Conservation (phyloP, 352 stramenopile species). For the Phytophthora constricta region DNA sequence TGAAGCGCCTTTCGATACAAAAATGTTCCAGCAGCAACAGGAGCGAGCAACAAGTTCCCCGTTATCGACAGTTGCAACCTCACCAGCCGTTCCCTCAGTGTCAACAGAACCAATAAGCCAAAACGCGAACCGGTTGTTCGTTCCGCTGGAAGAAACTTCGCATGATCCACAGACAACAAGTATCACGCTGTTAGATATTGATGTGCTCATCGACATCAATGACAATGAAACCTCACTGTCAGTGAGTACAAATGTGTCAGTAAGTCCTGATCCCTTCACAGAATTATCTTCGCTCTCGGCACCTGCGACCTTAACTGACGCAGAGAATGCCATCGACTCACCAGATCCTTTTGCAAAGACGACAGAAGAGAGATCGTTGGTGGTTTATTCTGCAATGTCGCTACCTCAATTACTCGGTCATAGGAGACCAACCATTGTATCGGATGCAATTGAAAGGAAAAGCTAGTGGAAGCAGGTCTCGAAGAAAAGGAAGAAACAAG, state of each 20-base stretch:
- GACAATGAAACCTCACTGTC: background rate
- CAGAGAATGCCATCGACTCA: background rate
- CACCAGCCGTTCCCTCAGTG: background rate
- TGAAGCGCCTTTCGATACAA: too few relatives aligned
- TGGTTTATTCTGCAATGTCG: background rate
- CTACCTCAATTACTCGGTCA: background rate
- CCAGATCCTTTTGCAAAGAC: background rate
- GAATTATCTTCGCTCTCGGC: background rate
- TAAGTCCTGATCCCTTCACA: background rate
- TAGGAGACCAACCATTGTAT: too few relatives aligned
- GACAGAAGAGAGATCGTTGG: background rate
- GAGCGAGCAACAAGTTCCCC: background rate
- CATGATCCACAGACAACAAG: background rate
- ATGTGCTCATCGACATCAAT: background rate
- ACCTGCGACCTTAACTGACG: background rate
- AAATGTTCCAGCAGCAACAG: background rate
- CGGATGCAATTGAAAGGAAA: too few relatives aligned
- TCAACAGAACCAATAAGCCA: background rate
- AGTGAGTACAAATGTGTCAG: background rate
- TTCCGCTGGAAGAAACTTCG: background rate
- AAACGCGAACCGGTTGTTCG: background rate
- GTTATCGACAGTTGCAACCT: background rate
- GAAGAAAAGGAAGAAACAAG: background rate
- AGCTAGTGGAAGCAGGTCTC: background rate
- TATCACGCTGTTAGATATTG: background rate